Percentiles rank a stretch among this genome's conserved stretches.
Conservation (phyloP, 169 alveolate genomes). For the Plasmodium fragile region DNA sequence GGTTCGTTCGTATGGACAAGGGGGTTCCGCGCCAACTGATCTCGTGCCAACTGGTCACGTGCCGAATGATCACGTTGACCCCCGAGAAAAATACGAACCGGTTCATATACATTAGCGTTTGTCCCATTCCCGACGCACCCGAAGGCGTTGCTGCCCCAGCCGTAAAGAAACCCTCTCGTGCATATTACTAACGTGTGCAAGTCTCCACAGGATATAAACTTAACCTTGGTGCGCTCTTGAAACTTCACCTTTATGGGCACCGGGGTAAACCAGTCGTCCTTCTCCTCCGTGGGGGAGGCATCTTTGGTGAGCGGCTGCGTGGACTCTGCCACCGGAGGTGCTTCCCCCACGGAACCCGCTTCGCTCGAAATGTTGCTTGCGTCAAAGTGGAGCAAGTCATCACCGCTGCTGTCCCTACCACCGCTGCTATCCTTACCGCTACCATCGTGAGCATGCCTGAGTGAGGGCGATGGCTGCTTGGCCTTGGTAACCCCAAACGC, state of each 20-base stretch:
- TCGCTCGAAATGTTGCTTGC: conserved; percentile 12
- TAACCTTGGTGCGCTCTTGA: conserved; percentile 73
- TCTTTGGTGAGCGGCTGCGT: too few relatives aligned
- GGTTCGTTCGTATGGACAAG: background rate
- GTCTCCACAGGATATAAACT: conserved; percentile 88
- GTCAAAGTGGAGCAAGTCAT: conserved; percentile 19
- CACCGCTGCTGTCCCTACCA: background rate
- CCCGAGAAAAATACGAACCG: conserved; percentile 74
- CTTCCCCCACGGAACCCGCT: background rate
- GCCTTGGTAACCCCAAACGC: conserved; percentile 20
- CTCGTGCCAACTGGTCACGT: background rate
- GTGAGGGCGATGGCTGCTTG: background rate
- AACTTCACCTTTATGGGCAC: conserved; percentile 83
- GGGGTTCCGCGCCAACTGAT: background rate
- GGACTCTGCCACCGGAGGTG: background rate
- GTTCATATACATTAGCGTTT: conserved; percentile 77
- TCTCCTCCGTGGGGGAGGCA: conserved; percentile 11
- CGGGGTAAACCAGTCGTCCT: conserved; percentile 88
- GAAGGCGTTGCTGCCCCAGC: conserved; percentile 88
- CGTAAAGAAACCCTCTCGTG: conserved; percentile 80
- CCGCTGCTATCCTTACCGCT: background rate
- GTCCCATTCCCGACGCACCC: conserved; percentile 91
- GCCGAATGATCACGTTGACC: background rate
- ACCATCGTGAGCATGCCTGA: background rate
- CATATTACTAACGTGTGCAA: conserved; percentile 86